Evolutionary conservation across 768 basidiomycete species (phyloP), one percentile per base, ranked within the genome.

Genomic region (Strobilomyces echinocephalus): DNA sequence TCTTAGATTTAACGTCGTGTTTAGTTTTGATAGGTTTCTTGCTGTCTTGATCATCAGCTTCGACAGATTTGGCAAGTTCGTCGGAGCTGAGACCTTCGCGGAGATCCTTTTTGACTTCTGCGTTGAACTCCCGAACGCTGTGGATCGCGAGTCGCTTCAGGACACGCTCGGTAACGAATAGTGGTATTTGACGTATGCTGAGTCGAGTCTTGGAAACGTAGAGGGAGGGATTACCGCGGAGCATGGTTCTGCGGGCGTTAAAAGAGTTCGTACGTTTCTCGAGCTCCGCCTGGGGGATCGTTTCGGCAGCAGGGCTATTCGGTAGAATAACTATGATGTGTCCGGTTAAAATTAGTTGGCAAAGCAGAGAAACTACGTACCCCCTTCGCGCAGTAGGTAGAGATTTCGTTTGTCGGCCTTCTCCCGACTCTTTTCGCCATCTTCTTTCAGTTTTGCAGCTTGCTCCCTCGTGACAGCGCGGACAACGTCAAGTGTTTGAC

Each of bases 381-480:
- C 91, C 76, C 97, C 97, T 81, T 99, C 97, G 12, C 91, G 83
- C 60, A 99, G 79, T 54, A 99, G 82, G 68, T 99, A 97, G 66
- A 97, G 83, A 66, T 97, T 97, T 21, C 95, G 81, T 68, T 95
- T 95, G 71, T 99, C 97, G 1, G 86, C 85, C 69, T 95, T 95
- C 69, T 92, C 84, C 45, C 92, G 79, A 55, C 80, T 77, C 63
- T 83, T 85, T 66, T 95, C 94, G 4, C 88, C 87, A 16, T 87
- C 89, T 56, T 97, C 94, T 65, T 88, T 91, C 44, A 97, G 79
- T 68, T 88, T 88, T 5, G 82, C 79, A 7, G 97, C 97, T 59
- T 88, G 80, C 56, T 95, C 93, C 48, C 94, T 75, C 1, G 92
- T 93, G 30, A 99, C 93, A 3, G 97, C 97, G 10, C 85, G 82